Conservation (phyloP, 1,284 basidiomycete genomes). For the Fomitopsis betulina region DNA sequence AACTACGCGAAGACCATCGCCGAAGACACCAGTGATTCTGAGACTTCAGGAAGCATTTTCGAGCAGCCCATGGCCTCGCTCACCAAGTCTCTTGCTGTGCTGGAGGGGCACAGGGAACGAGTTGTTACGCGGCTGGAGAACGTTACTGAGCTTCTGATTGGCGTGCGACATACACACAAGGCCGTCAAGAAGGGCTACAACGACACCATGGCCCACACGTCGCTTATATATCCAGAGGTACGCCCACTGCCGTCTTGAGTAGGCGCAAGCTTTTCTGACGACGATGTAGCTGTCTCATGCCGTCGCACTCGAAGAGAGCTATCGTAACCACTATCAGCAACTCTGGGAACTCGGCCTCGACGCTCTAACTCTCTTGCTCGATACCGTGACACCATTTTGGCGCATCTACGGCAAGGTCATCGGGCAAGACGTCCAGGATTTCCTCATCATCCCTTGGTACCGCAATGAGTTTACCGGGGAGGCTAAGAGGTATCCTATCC, state of each 20-base stretch:
- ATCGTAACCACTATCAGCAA: constrained; percentile 70
- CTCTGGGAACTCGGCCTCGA: constrained; percentile 75
- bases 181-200: constrained; percentile 62
- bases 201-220: constrained; percentile 59
- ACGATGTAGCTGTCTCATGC: constrained; percentile 56
- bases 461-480: constrained; percentile 79
- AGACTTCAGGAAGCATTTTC: constrained; percentile 39
- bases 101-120: constrained; percentile 33
- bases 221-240: constrained; percentile 74
- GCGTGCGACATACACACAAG: constrained; percentile 50
- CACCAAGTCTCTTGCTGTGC: constrained; percentile 37
- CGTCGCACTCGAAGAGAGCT: constrained; percentile 65
- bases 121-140: constrained; percentile 39
- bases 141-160: constrained; percentile 42
- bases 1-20: constrained; percentile 31
- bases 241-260: constrained; percentile 8
- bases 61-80: constrained; percentile 49
- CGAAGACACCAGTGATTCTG: not conserved
- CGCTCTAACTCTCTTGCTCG: constrained; percentile 64
- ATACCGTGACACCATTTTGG: constrained; percentile 74
- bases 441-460: constrained; percentile 74
- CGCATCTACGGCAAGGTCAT: constrained; percentile 72
- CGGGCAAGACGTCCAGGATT: constrained; percentile 70
- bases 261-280: not conserved
- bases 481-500: constrained; percentile 58